Evolutionary conservation across 805 yeast species (phyloP), one percentile per base, ranked within the genome.

Genomic region (Candida adriatica): DNA sequence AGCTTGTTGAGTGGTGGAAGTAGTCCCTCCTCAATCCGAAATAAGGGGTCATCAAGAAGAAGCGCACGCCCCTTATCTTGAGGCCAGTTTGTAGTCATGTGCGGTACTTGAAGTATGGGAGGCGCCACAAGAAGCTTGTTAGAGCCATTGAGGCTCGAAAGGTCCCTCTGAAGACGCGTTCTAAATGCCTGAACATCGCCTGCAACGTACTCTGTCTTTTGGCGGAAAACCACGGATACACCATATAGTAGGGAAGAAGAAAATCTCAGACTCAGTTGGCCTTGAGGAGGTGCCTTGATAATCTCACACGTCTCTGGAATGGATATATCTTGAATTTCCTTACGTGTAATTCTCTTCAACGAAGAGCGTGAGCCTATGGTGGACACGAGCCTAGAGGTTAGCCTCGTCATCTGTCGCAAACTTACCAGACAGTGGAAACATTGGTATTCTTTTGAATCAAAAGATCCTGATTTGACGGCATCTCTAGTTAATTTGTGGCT

Each of bases 141-240:
- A 11, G 24, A 13, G 7, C 20, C n/a, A 8, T 33, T 38, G 27
- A 26, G 21, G 3, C 33, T 28, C 18, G 33, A 28, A 8, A 49
- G 16, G 13, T 49, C 55, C 13, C 48, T 39, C 9, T 47, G 53
- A 16, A 51, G 23, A 15, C 48, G 41, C 4, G 53, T 40, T 20
- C 51, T 43, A 7, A 47, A 36, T 8, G 34, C 14, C 9, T 41
- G 37, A 0, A 49, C 35, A 31, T 51, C 56, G 19, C 30, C 46
- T 40, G 59, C 61, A 40, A 68, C 62, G 41, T 64, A 65, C 4
- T 63, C 64, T 0, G 69, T 62, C 46, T 76, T 70, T 17, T 68
- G 66, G 35, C 61, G 68, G 46, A 66, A 68, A 24, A 66, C 50
- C 22, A 70, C 35, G 2, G 73, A 55, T 5, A 70, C 55, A 2